These are phyloP conservation scores for Alopecurus myosuroides DNA, from an alignment of 176 grass and related monocot species.

Conservation along the genomic window DNA sequence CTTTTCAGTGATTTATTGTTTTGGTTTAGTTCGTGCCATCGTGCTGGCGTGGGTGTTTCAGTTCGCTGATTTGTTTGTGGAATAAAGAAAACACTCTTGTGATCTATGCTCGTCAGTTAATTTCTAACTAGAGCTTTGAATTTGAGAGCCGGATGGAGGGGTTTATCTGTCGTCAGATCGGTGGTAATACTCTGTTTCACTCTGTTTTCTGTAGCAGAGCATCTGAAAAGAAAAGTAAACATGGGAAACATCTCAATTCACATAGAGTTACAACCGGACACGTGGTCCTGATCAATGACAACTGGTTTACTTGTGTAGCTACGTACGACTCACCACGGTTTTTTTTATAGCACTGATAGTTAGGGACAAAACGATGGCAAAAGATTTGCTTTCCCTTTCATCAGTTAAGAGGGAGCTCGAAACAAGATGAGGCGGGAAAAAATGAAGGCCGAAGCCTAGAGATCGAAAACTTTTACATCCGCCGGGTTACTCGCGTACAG, in stretches of 20 bases:
- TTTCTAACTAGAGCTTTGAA: neutral
- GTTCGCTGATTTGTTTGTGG: conserved; percentile 5
- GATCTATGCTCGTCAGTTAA: neutral
- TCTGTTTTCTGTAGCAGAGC: neutral
- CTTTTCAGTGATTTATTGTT: conserved; percentile 13
- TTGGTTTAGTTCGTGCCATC: neutral
- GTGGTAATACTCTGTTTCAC: neutral
- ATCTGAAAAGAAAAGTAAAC: neutral
- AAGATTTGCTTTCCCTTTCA: too few relatives aligned
- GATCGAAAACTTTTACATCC: too few relatives aligned
- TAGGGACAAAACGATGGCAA: too few relatives aligned
- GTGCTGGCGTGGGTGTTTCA: neutral
- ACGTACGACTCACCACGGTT: too few relatives aligned
- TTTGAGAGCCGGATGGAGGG: neutral
- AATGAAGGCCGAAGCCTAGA: too few relatives aligned
- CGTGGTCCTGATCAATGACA: neutral
- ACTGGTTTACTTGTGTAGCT: neutral
- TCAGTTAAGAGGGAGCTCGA: too few relatives aligned
- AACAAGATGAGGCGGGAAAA: too few relatives aligned
- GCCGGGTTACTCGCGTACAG: too few relatives aligned
- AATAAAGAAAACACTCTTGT: conserved; percentile 19
- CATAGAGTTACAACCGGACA: neutral
- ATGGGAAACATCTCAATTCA: neutral
- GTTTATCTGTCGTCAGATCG: neutral
- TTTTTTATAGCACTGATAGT: too few relatives aligned